Percentiles rank a stretch among this genome's conserved stretches.
Evolutionary conservation across 2,329 filamentous ascomycete species (phyloP).

Genomic region (Claviceps arundinis): DNA sequence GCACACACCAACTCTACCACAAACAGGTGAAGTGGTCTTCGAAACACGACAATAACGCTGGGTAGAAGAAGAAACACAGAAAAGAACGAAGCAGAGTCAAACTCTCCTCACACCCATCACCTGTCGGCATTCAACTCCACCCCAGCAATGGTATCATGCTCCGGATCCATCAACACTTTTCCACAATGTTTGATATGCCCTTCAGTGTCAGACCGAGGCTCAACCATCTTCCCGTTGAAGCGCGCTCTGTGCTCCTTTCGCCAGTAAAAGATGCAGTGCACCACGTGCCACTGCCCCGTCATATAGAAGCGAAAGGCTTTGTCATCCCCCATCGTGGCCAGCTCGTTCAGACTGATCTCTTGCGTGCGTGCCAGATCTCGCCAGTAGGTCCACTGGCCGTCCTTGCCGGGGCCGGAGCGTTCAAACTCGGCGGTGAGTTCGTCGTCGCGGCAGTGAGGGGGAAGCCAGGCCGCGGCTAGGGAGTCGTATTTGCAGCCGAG

Average conservation of each 20-base stretch:
- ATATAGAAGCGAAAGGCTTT: constrained; percentile 9
- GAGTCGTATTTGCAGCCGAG: constrained; percentile 21
- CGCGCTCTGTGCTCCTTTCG: constrained; percentile 10
- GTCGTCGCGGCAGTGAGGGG: constrained; percentile 18
- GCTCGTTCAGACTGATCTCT: constrained; percentile 9
- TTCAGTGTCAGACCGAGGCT: background rate
- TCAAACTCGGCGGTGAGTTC: constrained; percentile 21
- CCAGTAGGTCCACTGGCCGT: constrained; percentile 21
- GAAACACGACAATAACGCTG: too few relatives aligned
- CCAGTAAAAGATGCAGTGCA: constrained; percentile 22
- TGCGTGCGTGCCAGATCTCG: constrained; percentile 9
- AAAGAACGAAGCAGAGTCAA: too few relatives aligned
- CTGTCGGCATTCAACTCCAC: background rate
- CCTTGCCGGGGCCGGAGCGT: constrained; percentile 13
- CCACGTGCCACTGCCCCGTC: constrained; percentile 16
- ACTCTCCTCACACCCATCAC: background rate
- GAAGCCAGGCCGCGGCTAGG: constrained; percentile 22
- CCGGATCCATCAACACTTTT: background rate
- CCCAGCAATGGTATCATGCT: background rate
- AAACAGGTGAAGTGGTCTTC: too few relatives aligned
- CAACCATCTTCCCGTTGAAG: background rate
- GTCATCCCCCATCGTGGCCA: constrained; percentile 9
- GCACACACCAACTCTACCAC: too few relatives aligned
- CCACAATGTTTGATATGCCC: background rate
- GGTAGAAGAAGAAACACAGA: too few relatives aligned